These are phyloP conservation scores for Cladophialophora chaetospira DNA, from an alignment of 2,329 filamentous ascomycete genomes.

Conservation along the genomic window DNA sequence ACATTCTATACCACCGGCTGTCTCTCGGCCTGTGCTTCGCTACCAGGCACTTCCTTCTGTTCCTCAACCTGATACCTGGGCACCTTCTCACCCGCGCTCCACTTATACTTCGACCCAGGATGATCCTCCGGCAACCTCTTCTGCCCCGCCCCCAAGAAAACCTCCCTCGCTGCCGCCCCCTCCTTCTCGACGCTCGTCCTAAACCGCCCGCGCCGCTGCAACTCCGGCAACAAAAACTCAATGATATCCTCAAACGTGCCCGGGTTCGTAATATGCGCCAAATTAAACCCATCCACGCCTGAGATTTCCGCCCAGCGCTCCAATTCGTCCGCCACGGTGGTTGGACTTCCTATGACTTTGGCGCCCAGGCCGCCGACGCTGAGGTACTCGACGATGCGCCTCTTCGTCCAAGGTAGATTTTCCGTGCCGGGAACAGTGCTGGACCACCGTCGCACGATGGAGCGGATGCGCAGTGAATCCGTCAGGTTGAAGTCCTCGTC, in stretches of 20 bases:
- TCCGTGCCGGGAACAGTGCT: constrained; percentile 35
- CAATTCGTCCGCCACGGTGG: constrained; percentile 67
- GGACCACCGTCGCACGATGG: constrained; percentile 33
- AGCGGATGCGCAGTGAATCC: constrained; percentile 55
- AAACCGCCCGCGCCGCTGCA: constrained; percentile 46
- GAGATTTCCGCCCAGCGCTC: constrained; percentile 68
- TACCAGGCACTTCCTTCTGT: too few relatives aligned
- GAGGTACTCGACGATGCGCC: constrained; percentile 48
- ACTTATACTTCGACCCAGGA: constrained; percentile 14
- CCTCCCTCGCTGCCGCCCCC: constrained; percentile 22
- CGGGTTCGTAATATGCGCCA: constrained; percentile 48
- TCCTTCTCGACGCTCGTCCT: constrained; percentile 25
- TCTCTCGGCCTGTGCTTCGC: too few relatives aligned
- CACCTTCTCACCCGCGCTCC: constrained; percentile 3
- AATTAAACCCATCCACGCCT: constrained; percentile 73
- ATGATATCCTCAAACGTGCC: constrained; percentile 56
- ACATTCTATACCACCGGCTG: too few relatives aligned
- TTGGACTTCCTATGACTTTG: constrained; percentile 57
- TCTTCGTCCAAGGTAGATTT: constrained; percentile 41
- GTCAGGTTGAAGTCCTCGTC: constrained; percentile 59
- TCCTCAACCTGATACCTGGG: constrained; percentile 6
- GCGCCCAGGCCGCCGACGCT: constrained; percentile 53
- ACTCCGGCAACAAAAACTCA: constrained; percentile 51
- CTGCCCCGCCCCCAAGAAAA: constrained; percentile 24
- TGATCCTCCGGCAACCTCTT: constrained; percentile 11